Evolutionary conservation across 139 green algal species (phyloP).

Genomic region (Zygnema circumcarinatum): DNA sequence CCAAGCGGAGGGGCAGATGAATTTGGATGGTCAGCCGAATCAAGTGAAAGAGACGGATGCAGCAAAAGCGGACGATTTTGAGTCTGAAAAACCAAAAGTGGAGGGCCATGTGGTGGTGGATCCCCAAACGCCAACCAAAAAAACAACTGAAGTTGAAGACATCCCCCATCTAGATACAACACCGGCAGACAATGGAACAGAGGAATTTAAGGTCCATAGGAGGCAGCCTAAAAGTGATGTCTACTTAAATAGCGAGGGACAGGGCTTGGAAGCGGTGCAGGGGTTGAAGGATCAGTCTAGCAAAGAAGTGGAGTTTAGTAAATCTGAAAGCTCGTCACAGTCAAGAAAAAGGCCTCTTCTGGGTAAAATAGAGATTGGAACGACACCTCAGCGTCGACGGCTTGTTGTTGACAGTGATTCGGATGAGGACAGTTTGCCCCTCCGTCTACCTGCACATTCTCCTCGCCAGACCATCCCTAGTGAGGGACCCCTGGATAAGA

Average conservation of each 20-base stretch:
- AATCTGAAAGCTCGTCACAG: background rate
- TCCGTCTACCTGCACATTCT: no score
- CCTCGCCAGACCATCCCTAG: no score
- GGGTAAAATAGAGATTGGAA: background rate
- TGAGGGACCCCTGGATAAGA: no score
- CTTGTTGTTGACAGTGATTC: background rate
- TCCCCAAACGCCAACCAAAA: background rate
- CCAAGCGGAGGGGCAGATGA: background rate
- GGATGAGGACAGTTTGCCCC: background rate
- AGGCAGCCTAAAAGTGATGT: background rate
- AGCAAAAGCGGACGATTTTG: background rate
- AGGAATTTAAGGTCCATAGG: background rate
- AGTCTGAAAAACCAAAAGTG: background rate
- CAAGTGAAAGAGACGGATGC: constrained; percentile 3
- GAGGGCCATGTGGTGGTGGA: background rate
- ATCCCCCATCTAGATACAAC: background rate
- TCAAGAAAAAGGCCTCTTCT: background rate
- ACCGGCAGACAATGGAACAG: background rate
- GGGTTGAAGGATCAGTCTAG: background rate
- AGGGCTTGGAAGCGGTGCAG: background rate
- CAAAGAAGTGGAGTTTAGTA: background rate
- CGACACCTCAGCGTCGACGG: background rate
- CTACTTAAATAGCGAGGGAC: background rate
- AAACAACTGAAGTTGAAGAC: no score
- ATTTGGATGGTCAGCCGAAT: background rate